Percentiles rank a stretch among this genome's conserved stretches.
Conservation (phyloP, 2,329 filamentous ascomycete species). For the Cladorrhinum sp. region DNA sequence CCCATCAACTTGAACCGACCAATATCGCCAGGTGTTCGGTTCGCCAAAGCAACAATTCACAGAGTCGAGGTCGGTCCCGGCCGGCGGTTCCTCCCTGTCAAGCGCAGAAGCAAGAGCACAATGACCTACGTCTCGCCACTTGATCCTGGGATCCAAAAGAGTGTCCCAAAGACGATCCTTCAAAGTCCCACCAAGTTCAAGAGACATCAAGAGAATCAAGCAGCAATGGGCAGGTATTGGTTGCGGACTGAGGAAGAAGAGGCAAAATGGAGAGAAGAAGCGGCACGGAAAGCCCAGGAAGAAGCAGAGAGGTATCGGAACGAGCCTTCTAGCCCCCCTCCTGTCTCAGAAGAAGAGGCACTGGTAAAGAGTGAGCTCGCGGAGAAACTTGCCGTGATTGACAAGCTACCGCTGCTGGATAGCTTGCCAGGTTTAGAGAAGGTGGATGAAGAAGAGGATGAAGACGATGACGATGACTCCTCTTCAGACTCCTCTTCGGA, state of each 20-base stretch:
- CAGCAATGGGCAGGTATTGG: slow-evolving; percentile 30
- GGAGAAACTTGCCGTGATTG: slow-evolving; percentile 10
- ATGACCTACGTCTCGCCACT: slow-evolving; percentile 27
- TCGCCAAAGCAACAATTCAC: slow-evolving; percentile 29
- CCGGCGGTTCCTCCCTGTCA: slow-evolving; percentile 27
- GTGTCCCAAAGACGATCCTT: slow-evolving; percentile 19
- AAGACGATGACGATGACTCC: slow-evolving; percentile 4
- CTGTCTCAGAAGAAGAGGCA: not conserved
- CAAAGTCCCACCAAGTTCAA: slow-evolving; percentile 27
- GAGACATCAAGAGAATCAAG: slow-evolving; percentile 29
- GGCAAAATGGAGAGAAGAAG: slow-evolving; percentile 25
- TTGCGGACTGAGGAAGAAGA: slow-evolving; percentile 29
- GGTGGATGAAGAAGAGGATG: slow-evolving; percentile 14
- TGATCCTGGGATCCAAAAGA: slow-evolving; percentile 24
- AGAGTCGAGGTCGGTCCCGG: slow-evolving; percentile 27
- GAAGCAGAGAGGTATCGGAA: slow-evolving; percentile 27
- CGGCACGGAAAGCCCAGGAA: slow-evolving; percentile 24
- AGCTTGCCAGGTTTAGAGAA: slow-evolving; percentile 10
- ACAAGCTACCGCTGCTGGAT: slow-evolving; percentile 13
- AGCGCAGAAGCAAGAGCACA: slow-evolving; percentile 29
- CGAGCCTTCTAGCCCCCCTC: slow-evolving; percentile 23
- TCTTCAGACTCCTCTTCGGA: slow-evolving; percentile 11
- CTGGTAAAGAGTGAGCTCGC: not conserved
- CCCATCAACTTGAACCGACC: slow-evolving; percentile 17
- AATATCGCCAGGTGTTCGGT: slow-evolving; percentile 25